phyloP scores from a whole-genome alignment of 2,329 filamentous ascomycete species.

The Myriosclerotinia curreyana region DNA sequence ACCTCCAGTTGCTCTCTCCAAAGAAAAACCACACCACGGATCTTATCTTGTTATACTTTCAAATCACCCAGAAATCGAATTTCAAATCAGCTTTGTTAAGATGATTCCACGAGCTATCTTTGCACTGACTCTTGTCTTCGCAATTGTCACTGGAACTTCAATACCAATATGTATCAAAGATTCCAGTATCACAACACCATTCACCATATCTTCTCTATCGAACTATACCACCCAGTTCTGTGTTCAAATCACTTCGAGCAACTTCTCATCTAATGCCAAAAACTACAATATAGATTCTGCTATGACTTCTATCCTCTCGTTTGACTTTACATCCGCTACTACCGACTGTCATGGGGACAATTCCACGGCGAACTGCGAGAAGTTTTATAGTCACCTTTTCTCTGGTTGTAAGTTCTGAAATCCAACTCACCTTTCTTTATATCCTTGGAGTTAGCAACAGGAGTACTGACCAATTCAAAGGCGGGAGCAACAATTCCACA shows the following conservation, averaged over 20 bases:
- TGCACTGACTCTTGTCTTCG: background rate
- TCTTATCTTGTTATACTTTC: background rate
- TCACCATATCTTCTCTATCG: background rate
- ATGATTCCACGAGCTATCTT: background rate
- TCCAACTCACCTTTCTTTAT: background rate
- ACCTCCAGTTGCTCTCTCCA: background rate
- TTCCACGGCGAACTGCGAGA: background rate
- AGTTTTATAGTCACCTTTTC: background rate
- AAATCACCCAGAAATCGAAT: background rate
- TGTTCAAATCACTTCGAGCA: background rate
- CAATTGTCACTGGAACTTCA: background rate
- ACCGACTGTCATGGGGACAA: background rate
- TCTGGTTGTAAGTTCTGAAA: background rate
- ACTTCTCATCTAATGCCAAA: background rate
- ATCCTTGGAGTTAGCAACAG: too few species aligned
- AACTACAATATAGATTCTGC: background rate
- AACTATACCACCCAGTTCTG: conserved; percentile 6
- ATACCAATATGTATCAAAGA: background rate
- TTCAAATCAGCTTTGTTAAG: background rate
- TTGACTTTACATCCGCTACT: background rate
- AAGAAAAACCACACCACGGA: background rate
- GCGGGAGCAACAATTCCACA: background rate
- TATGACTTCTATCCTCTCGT: background rate
- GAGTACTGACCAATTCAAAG: background rate
- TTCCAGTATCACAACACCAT: background rate